Conservation (phyloP, 169 alveolate species). For the Cyclospora cayetanensis region DNA sequence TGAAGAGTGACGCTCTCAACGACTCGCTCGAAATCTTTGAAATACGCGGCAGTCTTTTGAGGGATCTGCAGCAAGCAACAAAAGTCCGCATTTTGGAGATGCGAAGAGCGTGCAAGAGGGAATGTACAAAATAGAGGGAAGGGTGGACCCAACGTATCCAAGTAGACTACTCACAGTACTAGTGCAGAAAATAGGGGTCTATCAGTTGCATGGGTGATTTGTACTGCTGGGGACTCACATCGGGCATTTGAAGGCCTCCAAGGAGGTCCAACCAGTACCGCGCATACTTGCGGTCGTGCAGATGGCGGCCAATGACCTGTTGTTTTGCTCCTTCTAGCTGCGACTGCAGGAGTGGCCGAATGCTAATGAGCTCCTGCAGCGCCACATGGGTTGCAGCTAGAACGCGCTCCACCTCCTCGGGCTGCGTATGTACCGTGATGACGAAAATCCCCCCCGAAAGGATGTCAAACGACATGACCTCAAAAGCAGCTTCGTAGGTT, state of each 20-base stretch:
- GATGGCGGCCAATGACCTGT: conserved; percentile 56
- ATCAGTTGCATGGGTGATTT: too few species aligned
- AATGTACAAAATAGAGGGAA: background rate
- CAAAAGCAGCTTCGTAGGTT: conserved; percentile 87
- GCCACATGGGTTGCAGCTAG: conserved; percentile 55
- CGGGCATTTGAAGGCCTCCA: conserved; percentile 59
- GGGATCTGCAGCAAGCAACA: conserved; percentile 50
- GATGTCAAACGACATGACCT: conserved; percentile 83
- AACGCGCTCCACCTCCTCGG: conserved; percentile 65
- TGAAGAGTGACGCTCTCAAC: conserved; percentile 64
- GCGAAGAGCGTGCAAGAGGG: background rate
- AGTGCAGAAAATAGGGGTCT: background rate
- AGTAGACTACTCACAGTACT: background rate
- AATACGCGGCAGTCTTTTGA: conserved; percentile 46
- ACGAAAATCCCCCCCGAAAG: conserved; percentile 83
- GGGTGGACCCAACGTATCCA: background rate
- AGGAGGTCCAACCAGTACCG: conserved; percentile 72
- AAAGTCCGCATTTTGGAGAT: background rate
- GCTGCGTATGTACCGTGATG: conserved; percentile 82
- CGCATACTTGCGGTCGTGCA: conserved; percentile 55
- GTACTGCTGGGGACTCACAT: conserved; percentile 15
- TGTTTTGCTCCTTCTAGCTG: conserved; percentile 70
- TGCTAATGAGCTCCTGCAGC: conserved; percentile 53
- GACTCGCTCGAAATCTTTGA: conserved; percentile 42
- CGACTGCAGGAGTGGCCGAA: conserved; percentile 56